Conservation (phyloP, 305 asterid species). For the Fraxinus sp. region DNA sequence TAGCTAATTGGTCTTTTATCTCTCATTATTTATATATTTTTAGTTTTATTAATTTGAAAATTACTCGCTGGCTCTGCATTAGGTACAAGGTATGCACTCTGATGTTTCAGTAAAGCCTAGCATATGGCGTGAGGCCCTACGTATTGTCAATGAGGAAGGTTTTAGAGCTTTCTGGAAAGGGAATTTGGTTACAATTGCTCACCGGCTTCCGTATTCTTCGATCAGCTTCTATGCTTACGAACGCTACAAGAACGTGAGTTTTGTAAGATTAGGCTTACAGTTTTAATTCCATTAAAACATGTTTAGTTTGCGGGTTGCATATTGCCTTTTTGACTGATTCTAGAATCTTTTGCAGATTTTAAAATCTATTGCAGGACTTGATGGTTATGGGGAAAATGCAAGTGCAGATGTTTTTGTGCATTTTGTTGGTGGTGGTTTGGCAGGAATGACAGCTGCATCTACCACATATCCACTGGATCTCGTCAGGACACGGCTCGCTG, state of each 20-base stretch:
- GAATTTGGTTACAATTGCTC: conserved; percentile 53
- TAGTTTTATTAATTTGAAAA: background rate
- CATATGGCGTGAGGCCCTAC: conserved; percentile 41
- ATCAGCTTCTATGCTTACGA: conserved; percentile 41
- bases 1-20: background rate
- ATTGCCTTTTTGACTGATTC: background rate
- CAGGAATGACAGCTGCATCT: background rate
- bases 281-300: background rate
- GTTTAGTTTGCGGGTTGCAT: background rate
- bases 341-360: conserved; percentile 32
- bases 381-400: conserved; percentile 25
- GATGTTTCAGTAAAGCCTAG: conserved; percentile 48
- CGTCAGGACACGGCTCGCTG: conserved; percentile 53
- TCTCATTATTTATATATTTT: background rate
- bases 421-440: background rate
- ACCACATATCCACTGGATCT: conserved; percentile 9
- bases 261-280: background rate
- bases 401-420: conserved; percentile 27
- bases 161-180: conserved; percentile 59
- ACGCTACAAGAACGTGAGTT: conserved; percentile 43
- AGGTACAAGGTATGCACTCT: conserved; percentile 63
- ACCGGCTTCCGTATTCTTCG: conserved; percentile 36
- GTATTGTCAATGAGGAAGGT: conserved; percentile 51
- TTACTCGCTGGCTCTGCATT: background rate
- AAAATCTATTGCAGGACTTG: conserved; percentile 38